phyloP scores from a whole-genome alignment of 2,329 filamentous ascomycete species.

The Sarocladium oryzae region DNA sequence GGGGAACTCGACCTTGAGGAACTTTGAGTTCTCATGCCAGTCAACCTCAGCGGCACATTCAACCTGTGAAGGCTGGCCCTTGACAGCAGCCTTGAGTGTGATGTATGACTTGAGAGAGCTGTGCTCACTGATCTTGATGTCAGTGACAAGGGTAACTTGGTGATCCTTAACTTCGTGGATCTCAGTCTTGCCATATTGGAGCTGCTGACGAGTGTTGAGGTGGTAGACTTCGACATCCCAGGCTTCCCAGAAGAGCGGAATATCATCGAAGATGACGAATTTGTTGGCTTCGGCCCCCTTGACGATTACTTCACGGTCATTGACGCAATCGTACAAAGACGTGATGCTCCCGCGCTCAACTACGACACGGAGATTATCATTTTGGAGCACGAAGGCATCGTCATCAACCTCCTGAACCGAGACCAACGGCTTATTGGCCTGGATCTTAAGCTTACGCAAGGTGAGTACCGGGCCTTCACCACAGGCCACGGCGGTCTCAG shows the following conservation, averaged over 20 bases:
- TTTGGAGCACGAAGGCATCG: conserved; percentile 71
- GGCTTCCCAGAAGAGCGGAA: conserved; percentile 93
- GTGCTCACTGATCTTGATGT: conserved; percentile 79
- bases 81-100: conserved; percentile 63
- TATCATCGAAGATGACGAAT: conserved; percentile 92
- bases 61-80: conserved; percentile 56
- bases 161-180: conserved; percentile 68
- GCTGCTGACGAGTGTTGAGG: conserved; percentile 74
- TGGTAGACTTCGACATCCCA: conserved; percentile 99
- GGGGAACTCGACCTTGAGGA: conserved; percentile 97
- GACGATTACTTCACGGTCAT: conserved; percentile 71
- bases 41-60: conserved; percentile 84
- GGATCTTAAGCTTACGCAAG: conserved; percentile 43
- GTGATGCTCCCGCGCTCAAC: conserved; percentile 73
- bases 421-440: conserved; percentile 40
- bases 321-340: conserved; percentile 71
- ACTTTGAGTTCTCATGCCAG: conserved; percentile 95
- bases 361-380: conserved; percentile 66
- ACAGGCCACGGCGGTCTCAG: conserved; percentile 46
- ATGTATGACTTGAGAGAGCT: conserved; percentile 85
- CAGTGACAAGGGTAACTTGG: conserved; percentile 73
- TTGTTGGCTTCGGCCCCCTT: conserved; percentile 75
- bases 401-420: conserved; percentile 42
- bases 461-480: conserved; percentile 47
- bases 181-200: conserved; percentile 60